phyloP scores from a whole-genome alignment of 2,329 filamentous ascomycete genomes.

The Ophiostoma sp. region DNA sequence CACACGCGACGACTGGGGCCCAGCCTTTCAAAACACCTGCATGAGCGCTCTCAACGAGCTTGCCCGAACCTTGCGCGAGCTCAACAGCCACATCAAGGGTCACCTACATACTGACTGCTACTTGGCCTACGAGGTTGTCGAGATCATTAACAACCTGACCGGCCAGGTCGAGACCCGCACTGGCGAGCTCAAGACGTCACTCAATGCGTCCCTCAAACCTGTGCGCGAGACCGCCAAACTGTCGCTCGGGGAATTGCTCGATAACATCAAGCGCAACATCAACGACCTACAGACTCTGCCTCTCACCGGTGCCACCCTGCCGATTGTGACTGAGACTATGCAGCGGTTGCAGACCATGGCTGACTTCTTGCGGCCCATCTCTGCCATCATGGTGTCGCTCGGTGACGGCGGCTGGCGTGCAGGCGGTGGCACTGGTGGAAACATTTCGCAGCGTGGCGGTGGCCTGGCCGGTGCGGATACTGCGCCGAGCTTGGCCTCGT shows the following conservation, averaged over 20 bases:
- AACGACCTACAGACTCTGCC: conserved; percentile 62
- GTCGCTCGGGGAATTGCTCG: conserved; percentile 75
- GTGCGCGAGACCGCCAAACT: conserved; percentile 86
- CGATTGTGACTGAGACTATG: conserved; percentile 79
- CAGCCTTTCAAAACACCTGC: conserved; percentile 73
- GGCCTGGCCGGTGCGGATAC: conserved; percentile 42
- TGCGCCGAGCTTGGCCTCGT: conserved; percentile 66
- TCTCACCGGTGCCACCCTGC: conserved; percentile 68
- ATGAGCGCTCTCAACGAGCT: conserved; percentile 74
- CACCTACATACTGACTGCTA: conserved; percentile 90
- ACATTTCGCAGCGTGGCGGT: conserved; percentile 41
- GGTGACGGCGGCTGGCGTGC: conserved; percentile 84
- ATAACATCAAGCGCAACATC: conserved; percentile 71
- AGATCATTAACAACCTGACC: conserved; percentile 76
- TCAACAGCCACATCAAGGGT: conserved; percentile 82
- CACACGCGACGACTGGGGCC: conserved; percentile 73
- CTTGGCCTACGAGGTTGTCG: conserved; percentile 89
- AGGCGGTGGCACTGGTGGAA: conserved; percentile 43
- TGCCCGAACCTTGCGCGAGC: conserved; percentile 75
- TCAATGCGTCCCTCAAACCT: conserved; percentile 81
- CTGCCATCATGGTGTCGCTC: conserved; percentile 83
- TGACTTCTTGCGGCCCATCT: conserved; percentile 76
- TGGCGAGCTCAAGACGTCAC: conserved; percentile 67
- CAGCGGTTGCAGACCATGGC: conserved; percentile 80
- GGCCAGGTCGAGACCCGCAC: conserved; percentile 74